Base-by-base conservation (phyloP, 768 basidiomycete species). In the Panaeolus papilionaceus region DNA sequence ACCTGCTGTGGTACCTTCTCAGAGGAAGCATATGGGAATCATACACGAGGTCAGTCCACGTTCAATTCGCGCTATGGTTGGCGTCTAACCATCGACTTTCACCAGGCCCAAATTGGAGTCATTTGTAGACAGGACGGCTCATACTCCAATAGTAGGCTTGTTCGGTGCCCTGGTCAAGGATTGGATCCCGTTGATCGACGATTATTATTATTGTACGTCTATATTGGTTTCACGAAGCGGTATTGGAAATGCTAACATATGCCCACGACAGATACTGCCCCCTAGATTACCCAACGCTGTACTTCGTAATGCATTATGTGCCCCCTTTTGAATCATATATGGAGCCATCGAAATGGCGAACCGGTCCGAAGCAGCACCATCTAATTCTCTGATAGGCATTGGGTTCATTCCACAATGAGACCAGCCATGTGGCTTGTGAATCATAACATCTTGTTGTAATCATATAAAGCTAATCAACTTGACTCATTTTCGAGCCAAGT, bases 181-280 rank as follows among this genome's bases (percentile, higher is more conserved):
- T 73, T 95, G 94, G 94, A 88, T 95, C 70, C 94, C 93, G 20
- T 79, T 95, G 75, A 92, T 95, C 68, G 89, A 95, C 75, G 92
- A 93, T 74, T 95, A 95, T 80, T 90, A 95, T 81, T 95, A 95
- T 83, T 95, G 94, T 94, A 74, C 68, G 94, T 44, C 9, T 11
- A n/a, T 64, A 39, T 33, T 28, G 28, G 38, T 62, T 61, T 68
- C 33, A 49, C 63, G 7, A 26, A 58, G 18, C 12, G 38, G 38
- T 20, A 61, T 28, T 54, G 23, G n/a, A 20, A 20, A 64, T 42
- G 42, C 66, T 58, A 49, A 63, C 28, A 12, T 28, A 26, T 20
- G 65, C 40, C 28, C 33, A 33, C 33, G 33, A 49, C 69, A 83
- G 82, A 83, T 73, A 83, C 82, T 61, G 81, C 81, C 71, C 81